Evolutionary conservation across 1,284 basidiomycete species (phyloP).

Genomic region (Ustilago sp.): DNA sequence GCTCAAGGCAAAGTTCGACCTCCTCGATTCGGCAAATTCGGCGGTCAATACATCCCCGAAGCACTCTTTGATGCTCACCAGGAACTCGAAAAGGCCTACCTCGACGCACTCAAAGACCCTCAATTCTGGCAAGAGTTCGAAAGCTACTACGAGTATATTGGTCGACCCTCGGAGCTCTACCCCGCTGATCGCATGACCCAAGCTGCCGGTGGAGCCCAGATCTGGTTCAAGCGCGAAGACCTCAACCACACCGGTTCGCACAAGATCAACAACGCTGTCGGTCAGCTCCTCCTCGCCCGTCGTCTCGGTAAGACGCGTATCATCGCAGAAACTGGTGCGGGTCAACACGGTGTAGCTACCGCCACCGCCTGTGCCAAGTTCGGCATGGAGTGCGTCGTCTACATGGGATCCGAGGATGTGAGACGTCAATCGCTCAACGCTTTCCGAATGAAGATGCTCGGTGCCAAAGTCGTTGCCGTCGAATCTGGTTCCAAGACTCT

Average conservation of each 20-base stretch:
- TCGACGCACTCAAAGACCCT: conserved; percentile 85
- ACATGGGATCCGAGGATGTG: conserved; percentile 99
- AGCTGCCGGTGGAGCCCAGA: conserved; percentile 85
- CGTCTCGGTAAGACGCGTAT: conserved; percentile 95
- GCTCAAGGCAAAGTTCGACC: conserved; percentile 71
- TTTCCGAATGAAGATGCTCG: conserved; percentile 97
- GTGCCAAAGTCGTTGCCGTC: conserved; percentile 87
- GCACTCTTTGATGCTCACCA: conserved; percentile 88
- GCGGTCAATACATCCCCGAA: conserved; percentile 97
- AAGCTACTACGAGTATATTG: conserved; percentile 89
- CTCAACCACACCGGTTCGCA: conserved; percentile 72
- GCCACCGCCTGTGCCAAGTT: conserved; percentile 98
- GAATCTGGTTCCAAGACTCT: conserved; percentile 92
- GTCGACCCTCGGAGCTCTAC: conserved; percentile 80
- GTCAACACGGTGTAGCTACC: conserved; percentile 98
- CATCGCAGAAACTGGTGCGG: conserved; percentile 98
- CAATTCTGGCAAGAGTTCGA: conserved; percentile 93
- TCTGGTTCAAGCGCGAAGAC: conserved; percentile 99
- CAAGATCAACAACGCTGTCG: conserved; percentile 70
- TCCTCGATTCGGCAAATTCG: conserved; percentile 91
- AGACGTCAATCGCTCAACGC: conserved; percentile 95
- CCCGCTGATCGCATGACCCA: conserved; percentile 81
- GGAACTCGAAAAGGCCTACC: conserved; percentile 92
- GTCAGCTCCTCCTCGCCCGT: conserved; percentile 83
- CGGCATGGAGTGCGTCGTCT: conserved; percentile 92